These are phyloP conservation scores for Hortaea sp. DNA, from an alignment of 2,329 filamentous ascomycete species.

Conservation along the genomic window DNA sequence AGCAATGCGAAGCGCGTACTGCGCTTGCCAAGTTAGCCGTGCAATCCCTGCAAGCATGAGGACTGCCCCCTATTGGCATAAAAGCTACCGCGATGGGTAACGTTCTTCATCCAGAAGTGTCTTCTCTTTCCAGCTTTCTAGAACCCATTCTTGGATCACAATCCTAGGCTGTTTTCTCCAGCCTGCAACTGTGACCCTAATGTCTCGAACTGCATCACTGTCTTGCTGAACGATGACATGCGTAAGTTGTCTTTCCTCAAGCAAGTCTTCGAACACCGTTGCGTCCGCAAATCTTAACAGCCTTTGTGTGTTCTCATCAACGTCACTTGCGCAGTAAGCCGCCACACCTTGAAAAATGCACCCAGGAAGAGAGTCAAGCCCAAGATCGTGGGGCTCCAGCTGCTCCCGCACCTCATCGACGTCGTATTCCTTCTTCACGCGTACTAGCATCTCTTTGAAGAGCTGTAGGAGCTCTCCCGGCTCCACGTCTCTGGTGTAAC, in stretches of 20 bases:
- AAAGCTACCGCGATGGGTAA: conserved; percentile 5
- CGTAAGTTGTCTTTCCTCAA: conserved; percentile 47
- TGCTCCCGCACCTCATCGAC: conserved; percentile 36
- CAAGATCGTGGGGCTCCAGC: conserved; percentile 45
- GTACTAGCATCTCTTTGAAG: conserved; percentile 42
- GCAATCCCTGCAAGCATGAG: background rate
- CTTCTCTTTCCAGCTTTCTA: conserved; percentile 67
- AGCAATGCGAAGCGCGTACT: conserved; percentile 49
- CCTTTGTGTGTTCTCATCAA: conserved; percentile 22
- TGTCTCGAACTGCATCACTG: conserved; percentile 31
- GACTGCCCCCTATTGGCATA: background rate
- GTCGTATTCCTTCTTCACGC: conserved; percentile 37
- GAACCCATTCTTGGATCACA: conserved; percentile 62
- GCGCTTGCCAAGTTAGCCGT: conserved; percentile 8
- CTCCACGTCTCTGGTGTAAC: conserved; percentile 62
- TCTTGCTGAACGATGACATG: conserved; percentile 55
- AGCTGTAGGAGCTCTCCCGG: conserved; percentile 50
- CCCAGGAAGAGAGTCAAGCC: conserved; percentile 41
- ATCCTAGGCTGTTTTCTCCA: conserved; percentile 52
- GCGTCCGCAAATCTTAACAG: conserved; percentile 58
- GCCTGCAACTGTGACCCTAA: conserved; percentile 9
- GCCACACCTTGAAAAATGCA: conserved; percentile 43
- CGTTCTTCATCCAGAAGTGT: conserved; percentile 71
- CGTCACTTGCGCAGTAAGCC: conserved; percentile 33
- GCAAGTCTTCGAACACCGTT: conserved; percentile 39